Evolutionary conservation across 345 rosid genomes (phyloP).

Genomic region (Hibiscus trionum): DNA sequence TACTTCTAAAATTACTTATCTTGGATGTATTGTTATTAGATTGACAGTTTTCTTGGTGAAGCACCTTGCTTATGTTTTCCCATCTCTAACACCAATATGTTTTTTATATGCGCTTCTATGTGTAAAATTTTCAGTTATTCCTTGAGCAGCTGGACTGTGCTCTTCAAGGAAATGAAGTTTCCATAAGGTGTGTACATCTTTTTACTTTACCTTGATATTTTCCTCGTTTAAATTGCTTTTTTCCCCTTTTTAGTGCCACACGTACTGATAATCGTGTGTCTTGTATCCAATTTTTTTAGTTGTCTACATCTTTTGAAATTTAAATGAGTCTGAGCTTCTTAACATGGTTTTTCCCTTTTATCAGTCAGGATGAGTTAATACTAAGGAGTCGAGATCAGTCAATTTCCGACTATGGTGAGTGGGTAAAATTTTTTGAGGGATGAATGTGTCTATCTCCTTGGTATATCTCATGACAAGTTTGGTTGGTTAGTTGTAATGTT

Average conservation of each 20-base stretch:
- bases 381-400: constrained; percentile 84
- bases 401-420: constrained; percentile 85
- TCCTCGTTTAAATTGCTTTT: neutral
- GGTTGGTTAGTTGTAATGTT: constrained; percentile 91
- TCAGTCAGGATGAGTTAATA: constrained; percentile 75
- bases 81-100: neutral
- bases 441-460: neutral
- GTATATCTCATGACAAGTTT: constrained; percentile 32
- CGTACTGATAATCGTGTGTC: neutral
- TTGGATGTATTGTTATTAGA: neutral
- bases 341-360: constrained; percentile 16
- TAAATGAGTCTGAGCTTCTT: constrained; percentile 8
- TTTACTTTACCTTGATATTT: neutral
- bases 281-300: neutral
- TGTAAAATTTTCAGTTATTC: constrained; percentile 57
- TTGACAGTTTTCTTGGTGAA: neutral
- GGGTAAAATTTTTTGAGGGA: constrained; percentile 12
- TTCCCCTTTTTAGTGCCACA: neutral
- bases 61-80: constrained; percentile 1
- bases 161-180: constrained; percentile 72
- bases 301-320: constrained; percentile 2
- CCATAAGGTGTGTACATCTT: constrained; percentile 48
- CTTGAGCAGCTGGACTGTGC: constrained; percentile 83
- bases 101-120: neutral
- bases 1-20: neutral